Evolutionary conservation across 169 alveolate genomes (phyloP), one percentile per base, ranked within the genome.

Genomic region (Plasmodium vivax): DNA sequence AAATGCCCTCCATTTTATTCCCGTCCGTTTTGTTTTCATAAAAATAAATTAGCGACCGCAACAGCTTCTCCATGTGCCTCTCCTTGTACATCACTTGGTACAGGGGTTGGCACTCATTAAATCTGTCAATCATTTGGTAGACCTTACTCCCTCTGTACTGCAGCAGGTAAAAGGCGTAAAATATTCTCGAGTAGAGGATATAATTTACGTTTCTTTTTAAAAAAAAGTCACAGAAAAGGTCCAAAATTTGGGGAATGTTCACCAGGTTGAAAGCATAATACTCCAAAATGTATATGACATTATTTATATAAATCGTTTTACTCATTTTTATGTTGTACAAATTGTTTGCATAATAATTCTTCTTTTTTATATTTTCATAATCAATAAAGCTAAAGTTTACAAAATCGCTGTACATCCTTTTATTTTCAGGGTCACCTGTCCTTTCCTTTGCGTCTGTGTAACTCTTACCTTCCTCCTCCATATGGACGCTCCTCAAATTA

Each of bases 341-440:
- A 92, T 83, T 82, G 77, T 92, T 92, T 19, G 74, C 30, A 82
- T 71, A 82, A 82, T 92, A 92, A 68, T 82, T 92, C 34, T 92
- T 92, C 45, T 51, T 92, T 82, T 92, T 92, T 73, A 92, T 92
- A 92, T 71, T 92, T 92, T 92, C 95, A 82, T 92, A 92, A 82
- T 92, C 95, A 82, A 92, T 92, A 73, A 32, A 92, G 75, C 95
- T 92, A 51, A 92, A 92, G 58, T 92, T 92, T 43, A 92, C 84
- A 79, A 71, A 92, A n/a, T 92, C 73, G 3, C 36, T 72, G 54
- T 92, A 71, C 58, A 7, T 38, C 32, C 12, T 62, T 45, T 68
- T 68, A 43, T 87, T 87, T 41, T 87, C 80, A 77, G 45, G 47
- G 1, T 10, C 34, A 23, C 62, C 43, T 34, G 5, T 7, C 41